Evolutionary conservation across 2,329 filamentous ascomycete genomes (phyloP), one percentile per base, ranked within the genome.

Genomic region (Ophiostoma himal-ulmi): DNA sequence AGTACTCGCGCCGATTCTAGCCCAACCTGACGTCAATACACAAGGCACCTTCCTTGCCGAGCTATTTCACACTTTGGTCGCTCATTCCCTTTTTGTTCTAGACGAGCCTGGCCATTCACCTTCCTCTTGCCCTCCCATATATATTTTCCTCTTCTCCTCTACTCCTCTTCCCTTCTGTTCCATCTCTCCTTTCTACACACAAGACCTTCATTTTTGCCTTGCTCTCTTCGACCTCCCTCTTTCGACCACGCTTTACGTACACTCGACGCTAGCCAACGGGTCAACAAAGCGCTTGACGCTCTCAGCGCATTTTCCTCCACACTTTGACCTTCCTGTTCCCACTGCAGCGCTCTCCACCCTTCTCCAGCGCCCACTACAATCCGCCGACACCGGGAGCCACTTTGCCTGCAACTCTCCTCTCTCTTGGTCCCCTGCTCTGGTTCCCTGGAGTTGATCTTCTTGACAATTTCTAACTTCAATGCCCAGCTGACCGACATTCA

Each of bases 371-470:
- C 30, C 17, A 36, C 57, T 34, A 34, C 34, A 37, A 14, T 39
- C 22, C 65, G 65, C 65, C 65, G 65, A 67, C 65, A 67, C 37
- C 65, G 65, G 65, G 65, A 41, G 65, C 65, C 65, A 67, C 65
- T 44, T 22, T 39, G 64, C 64, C 64, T 66, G n/a, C 37, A 26
- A 26, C 37, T 37, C 60, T 34, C 57, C 22, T 7, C 52, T 57
- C 52, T 57, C 10, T 8, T 54, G 48, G 39, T 17, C 39, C 10
- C 14, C 39, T 54, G 48, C 48, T 54, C 48, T 11, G n/a, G 20
- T 54, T 30, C 30, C 3, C 30, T 30, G 30, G 30, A 30, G 30
- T 30, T 30, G 30, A 30, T 30, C 30, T 30, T 30, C 30, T 30
- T 30, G 20, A 11, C 20, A n/a, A 54, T n/a, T 57, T 5, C 30